Evolutionary conservation across 306 rosid genomes (phyloP), one percentile per base, ranked within the genome.

Genomic region (Dalbergia oliveri): DNA sequence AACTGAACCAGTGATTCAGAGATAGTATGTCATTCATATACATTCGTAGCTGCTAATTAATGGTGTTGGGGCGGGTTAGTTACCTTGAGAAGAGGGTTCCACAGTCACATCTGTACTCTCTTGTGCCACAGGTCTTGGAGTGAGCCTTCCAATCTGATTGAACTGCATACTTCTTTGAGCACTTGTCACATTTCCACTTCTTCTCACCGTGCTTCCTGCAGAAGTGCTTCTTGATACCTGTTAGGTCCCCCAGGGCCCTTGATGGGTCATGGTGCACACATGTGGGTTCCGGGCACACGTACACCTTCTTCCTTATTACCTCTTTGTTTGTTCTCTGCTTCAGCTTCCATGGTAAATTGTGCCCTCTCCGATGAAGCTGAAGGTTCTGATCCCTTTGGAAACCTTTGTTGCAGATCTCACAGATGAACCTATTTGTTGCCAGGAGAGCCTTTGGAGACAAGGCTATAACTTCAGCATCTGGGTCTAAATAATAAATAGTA

Each of bases 71-170:
- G 57, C 9, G 13, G 9, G 18, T 50, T 50, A 50, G 34, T 83
- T 90, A 92, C 97, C 97, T 90, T 65, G 94, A 92, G 93, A 92
- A 92, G 81, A 90, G 90, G 51, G 94, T 90, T 73, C 97, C 97
- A 86, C 97, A 90, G 78, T 90, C 94, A 86, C 97, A 92, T 86
- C 91, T 81, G 76, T 92, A 90, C 90, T 92, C 97, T 72, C 91
- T 82, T 0, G 94, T 88, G 79, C 97, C 97, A 82, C 97, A 92
- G 77, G 90, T 92, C 73, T 90, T 92, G 50, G 94, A 88, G 72
- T 92, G 97, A 62, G 97, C 97, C 83, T 92, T 92, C 90, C 91
- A 90, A 77, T 92, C 97, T 6, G 97, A 92, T 77, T 88, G 94
- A 86, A 92, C 97, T 0, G 97, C 94, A 47, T 92, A 92, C 75